Evolutionary conservation across 495 filamentous ascomycete species (phyloP).

Genomic region (Xylaria telfairii): DNA sequence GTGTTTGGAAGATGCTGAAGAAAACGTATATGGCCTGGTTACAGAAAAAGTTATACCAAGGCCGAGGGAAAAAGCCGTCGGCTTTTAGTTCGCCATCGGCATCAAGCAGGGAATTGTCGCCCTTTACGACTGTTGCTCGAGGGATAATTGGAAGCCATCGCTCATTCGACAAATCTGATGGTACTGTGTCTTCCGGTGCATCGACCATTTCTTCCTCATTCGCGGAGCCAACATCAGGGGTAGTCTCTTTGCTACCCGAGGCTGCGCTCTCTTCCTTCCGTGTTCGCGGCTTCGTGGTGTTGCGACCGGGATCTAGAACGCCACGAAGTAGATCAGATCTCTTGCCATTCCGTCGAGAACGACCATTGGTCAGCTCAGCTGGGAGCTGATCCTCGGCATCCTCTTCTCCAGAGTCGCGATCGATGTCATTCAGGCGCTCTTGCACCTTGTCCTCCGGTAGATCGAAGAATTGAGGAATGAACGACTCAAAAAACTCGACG

Average conservation of each 20-base stretch:
- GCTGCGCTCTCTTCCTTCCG: conserved; percentile 77
- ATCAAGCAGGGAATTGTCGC: conserved; percentile 47
- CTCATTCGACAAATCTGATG: conserved; percentile 60
- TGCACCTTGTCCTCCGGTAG: conserved; percentile 77
- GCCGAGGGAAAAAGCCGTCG: conserved; percentile 80
- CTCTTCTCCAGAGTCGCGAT: conserved; percentile 66
- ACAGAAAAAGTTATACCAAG: conserved; percentile 82
- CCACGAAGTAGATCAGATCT: conserved; percentile 83
- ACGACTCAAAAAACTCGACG: conserved; percentile 82
- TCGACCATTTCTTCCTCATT: conserved; percentile 69
- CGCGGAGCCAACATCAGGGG: conserved; percentile 77
- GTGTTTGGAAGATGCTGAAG: conserved; percentile 85
- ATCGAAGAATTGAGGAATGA: conserved; percentile 88
- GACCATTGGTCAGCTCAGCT: conserved; percentile 60
- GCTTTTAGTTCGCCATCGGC: conserved; percentile 70
- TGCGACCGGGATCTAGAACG: conserved; percentile 78
- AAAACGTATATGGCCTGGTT: conserved; percentile 92
- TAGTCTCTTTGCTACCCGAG: conserved; percentile 81
- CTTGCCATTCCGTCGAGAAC: conserved; percentile 73
- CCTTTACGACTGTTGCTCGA: conserved; percentile 53
- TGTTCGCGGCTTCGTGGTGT: conserved; percentile 62
- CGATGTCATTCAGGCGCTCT: conserved; percentile 74
- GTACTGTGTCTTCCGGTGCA: conserved; percentile 52
- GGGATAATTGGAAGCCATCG: conserved; percentile 59
- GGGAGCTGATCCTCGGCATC: conserved; percentile 70